Evolutionary conservation across 2,329 filamentous ascomycete species (phyloP).

Genomic region (Hymenoscyphus fructigenus): DNA sequence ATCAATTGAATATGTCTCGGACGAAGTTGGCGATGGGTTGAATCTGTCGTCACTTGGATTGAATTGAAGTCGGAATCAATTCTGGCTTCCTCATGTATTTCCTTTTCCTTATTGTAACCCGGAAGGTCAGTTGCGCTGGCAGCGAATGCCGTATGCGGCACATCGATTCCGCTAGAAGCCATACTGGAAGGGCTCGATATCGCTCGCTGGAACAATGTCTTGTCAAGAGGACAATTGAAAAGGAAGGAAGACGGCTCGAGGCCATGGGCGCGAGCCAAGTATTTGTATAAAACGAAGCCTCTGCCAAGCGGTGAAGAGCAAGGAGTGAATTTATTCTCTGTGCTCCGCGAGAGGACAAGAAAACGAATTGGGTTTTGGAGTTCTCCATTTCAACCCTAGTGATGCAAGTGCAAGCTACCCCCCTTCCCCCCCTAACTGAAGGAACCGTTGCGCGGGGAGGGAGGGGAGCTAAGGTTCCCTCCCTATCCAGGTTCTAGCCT

Average conservation of each 20-base stretch:
- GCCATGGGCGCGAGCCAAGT: not conserved
- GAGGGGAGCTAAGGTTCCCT: not conserved
- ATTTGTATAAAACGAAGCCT: not conserved
- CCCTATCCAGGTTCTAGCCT: not conserved
- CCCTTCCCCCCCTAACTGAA: not conserved
- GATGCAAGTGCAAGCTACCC: not conserved
- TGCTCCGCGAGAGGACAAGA: not conserved
- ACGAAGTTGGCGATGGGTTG: constrained; percentile 40
- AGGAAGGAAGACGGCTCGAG: not conserved
- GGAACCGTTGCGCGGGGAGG: no score
- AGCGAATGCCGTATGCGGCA: constrained; percentile 19
- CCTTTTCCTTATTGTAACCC: constrained; percentile 17
- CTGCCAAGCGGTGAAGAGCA: not conserved
- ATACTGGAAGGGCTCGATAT: constrained; percentile 17
- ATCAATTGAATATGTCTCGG: constrained; percentile 37
- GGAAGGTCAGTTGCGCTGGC: constrained; percentile 16
- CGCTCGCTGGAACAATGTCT: not conserved
- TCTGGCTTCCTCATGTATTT: constrained; percentile 25
- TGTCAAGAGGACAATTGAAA: not conserved
- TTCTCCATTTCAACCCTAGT: not conserved
- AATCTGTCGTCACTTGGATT: constrained; percentile 22
- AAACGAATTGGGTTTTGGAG: not conserved
- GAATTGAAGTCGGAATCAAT: constrained; percentile 19
- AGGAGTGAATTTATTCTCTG: not conserved
- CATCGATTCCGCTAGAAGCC: constrained; percentile 26